Conservation (phyloP, 2,329 filamentous ascomycete genomes). For the Chrysosporium keratinophilum region DNA sequence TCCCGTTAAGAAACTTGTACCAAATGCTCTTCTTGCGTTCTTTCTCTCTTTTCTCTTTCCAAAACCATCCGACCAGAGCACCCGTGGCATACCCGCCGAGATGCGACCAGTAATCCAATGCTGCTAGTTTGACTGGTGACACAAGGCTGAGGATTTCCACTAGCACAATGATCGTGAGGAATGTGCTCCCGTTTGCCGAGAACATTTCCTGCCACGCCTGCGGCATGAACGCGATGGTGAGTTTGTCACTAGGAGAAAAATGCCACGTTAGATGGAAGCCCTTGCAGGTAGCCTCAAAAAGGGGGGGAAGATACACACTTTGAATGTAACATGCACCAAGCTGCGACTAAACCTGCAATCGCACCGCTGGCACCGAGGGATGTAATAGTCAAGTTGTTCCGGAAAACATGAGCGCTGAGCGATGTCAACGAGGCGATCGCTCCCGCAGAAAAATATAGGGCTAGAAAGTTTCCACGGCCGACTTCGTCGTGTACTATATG, state of each 20-base stretch:
- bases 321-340: slow-evolving; percentile 40
- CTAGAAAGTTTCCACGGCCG: slow-evolving; percentile 46
- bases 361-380: slow-evolving; percentile 45
- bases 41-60: slow-evolving; percentile 18
- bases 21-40: slow-evolving; percentile 16
- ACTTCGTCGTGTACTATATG: slow-evolving; percentile 44
- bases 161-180: slow-evolving; percentile 29
- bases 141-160: slow-evolving; percentile 30
- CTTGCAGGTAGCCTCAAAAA: neutral
- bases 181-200: slow-evolving; percentile 33
- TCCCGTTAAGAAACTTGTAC: slow-evolving; percentile 9
- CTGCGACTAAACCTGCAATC: slow-evolving; percentile 41
- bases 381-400: slow-evolving; percentile 35
- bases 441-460: slow-evolving; percentile 42
- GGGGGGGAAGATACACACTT: slow-evolving; percentile 27
- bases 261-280: neutral
- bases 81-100: slow-evolving; percentile 35
- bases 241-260: slow-evolving; percentile 26
- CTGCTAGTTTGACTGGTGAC: slow-evolving; percentile 24
- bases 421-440: slow-evolving; percentile 39
- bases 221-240: slow-evolving; percentile 36
- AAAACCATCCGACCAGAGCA: slow-evolving; percentile 20
- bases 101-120: slow-evolving; percentile 36
- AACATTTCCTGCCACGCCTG: slow-evolving; percentile 31
- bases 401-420: slow-evolving; percentile 37